Conservation (phyloP, 2,329 filamentous ascomycete species). For the Drechslera avenae region DNA sequence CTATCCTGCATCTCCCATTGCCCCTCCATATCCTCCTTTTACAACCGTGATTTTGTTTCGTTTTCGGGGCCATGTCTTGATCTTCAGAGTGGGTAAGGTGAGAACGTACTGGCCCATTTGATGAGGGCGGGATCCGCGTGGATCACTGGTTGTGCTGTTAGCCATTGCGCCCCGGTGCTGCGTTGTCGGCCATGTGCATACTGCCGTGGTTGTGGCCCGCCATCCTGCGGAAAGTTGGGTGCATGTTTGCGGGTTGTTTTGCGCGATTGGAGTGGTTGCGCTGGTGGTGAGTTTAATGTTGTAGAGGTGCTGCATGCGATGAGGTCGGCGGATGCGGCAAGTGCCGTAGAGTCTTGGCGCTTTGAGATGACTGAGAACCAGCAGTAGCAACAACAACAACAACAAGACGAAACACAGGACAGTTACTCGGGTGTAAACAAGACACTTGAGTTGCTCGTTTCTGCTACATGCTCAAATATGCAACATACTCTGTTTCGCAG, state of each 20-base stretch:
- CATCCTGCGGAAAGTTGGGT: constrained; percentile 29
- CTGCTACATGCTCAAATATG: not conserved
- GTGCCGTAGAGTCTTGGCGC: constrained; percentile 29
- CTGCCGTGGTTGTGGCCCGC: constrained; percentile 37
- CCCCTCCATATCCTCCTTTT: not conserved
- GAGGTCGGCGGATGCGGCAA: constrained; percentile 19
- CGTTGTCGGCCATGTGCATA: constrained; percentile 12
- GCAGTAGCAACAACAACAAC: no score
- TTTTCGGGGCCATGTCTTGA: no score
- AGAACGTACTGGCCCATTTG: constrained; percentile 59
- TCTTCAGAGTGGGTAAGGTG: constrained; percentile 35
- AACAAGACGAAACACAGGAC: no score
- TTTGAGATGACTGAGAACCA: not conserved
- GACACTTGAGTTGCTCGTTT: no score
- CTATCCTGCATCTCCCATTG: not conserved
- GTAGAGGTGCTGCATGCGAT: constrained; percentile 21
- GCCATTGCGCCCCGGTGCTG: constrained; percentile 22
- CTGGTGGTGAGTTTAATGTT: constrained; percentile 16
- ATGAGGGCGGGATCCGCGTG: constrained; percentile 61
- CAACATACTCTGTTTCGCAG: not conserved
- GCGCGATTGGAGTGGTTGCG: constrained; percentile 16
- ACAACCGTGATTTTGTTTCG: not conserved
- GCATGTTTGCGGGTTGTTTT: constrained; percentile 17
- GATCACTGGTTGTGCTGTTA: constrained; percentile 49
- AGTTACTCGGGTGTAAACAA: no score